Evolutionary conservation across 352 stramenopile species (phyloP).

Genomic region (Phytopythium ostracodes): DNA sequence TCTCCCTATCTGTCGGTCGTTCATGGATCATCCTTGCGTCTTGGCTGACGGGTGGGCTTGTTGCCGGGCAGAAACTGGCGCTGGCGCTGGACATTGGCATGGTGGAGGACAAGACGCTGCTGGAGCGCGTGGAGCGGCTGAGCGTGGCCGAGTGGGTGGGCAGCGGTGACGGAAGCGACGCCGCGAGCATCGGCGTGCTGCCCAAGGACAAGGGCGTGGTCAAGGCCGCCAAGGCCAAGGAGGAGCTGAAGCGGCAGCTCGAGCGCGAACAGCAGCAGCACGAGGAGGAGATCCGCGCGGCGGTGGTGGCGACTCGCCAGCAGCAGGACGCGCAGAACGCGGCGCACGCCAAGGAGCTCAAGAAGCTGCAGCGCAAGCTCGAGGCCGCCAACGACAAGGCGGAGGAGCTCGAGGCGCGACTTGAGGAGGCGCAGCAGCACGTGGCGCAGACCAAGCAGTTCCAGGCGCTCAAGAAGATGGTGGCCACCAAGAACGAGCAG

Average conservation of each 20-base stretch:
- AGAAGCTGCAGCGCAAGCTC: constrained; percentile 55
- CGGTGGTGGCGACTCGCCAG: constrained; percentile 36
- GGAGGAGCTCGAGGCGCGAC: constrained; percentile 47
- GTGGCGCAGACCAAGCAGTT: constrained; percentile 81
- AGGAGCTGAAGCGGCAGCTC: constrained; percentile 32
- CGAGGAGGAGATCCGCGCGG: constrained; percentile 60
- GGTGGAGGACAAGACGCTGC: constrained; percentile 69
- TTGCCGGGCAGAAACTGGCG: constrained; percentile 36
- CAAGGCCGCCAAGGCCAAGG: constrained; percentile 29
- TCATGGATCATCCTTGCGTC: no score
- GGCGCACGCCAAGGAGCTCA: constrained; percentile 43
- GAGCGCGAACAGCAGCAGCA: constrained; percentile 37
- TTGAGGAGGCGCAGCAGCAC: constrained; percentile 63
- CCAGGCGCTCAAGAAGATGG: constrained; percentile 78
- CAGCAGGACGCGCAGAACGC: constrained; percentile 48
- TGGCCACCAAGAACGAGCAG: constrained; percentile 81
- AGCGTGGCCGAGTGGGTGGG: constrained; percentile 68
- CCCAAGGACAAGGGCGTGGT: constrained; percentile 13
- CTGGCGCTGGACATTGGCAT: constrained; percentile 70
- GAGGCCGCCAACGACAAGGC: constrained; percentile 43
- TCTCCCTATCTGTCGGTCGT: background rate
- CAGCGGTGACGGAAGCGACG: constrained; percentile 14
- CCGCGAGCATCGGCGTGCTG: constrained; percentile 17
- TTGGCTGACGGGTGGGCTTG: background rate
- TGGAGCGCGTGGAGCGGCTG: constrained; percentile 73